Evolutionary conservation across 495 filamentous ascomycete species (phyloP), one percentile per base, ranked within the genome.

Genomic region (Podospora anserina): DNA sequence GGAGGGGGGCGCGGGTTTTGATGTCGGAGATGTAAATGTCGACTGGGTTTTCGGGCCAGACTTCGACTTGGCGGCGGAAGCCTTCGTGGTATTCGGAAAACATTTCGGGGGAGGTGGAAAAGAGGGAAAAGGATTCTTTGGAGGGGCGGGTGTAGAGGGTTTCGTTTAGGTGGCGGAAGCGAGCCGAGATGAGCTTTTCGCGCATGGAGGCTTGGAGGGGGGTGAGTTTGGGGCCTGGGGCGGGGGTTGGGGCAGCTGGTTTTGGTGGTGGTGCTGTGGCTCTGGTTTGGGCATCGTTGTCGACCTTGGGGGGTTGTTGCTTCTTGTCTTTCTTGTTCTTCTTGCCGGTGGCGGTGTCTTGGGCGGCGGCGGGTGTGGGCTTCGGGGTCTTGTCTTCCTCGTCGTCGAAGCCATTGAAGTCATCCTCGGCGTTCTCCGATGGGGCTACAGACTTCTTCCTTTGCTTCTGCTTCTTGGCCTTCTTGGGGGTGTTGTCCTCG

Each of bases 101-200:
- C 81, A 97, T 90, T 69, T 95, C 91, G 0, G 95, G 95, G 68
- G 89, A 91, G 9, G 88, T 78, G 55, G 83, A 77, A 82, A 98
- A 98, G 54, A 97, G 86, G 66, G 86, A 77, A 66, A 94, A 86
- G 18, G 94, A 89, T 61, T 93, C 86, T 57, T 81, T 78, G 1
- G 95, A 99, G 18, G 93, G 90, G 5, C 90, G 92, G 13, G 94
- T 97, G 79, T 98, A 97, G 27, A 98, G 90, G 4, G 91, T 93
- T 80, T 99, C 89, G 81, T 99, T 99, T 69, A 99, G 87, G 77
- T 97, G 92, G 71, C 95, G 93, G 87, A 99, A 99, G 68, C 95
- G 94, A 16, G 95, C 93, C 5, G 92, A 93, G 66, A 93, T 85
- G 65, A 99, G 88, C 80, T 98, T 98, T 69, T 91, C 87, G 66